Evolutionary conservation across 305 asterid genomes (phyloP).

Genomic region (Fraxinus angustifolia): DNA sequence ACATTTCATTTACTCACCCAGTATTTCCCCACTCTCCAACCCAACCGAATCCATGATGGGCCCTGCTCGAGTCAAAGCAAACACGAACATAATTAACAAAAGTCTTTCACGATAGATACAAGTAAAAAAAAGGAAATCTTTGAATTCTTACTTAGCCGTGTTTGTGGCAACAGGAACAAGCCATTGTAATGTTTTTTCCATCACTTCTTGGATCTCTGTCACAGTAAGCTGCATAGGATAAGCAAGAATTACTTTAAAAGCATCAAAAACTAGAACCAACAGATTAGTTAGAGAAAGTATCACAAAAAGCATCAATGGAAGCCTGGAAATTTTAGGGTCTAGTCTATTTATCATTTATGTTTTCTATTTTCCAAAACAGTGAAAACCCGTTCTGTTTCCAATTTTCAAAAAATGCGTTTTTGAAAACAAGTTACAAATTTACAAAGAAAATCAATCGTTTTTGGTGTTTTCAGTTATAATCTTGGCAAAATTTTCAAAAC

Average conservation of each 20-base stretch:
- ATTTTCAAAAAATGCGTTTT: no score
- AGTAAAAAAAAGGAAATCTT: neutral
- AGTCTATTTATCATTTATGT: no score
- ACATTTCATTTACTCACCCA: conserved; percentile 48
- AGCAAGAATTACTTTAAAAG: neutral
- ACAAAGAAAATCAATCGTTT: no score
- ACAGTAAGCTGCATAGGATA: conserved; percentile 48
- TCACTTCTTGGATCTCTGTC: conserved; percentile 61
- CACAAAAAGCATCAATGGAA: neutral
- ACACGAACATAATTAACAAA: conserved; percentile 5
- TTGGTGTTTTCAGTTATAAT: no score
- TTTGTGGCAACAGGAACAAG: conserved; percentile 65
- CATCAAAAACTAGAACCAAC: neutral
- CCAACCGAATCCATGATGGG: conserved; percentile 90
- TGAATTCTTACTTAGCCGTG: conserved; percentile 58
- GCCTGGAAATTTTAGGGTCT: neutral
- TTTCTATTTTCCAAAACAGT: no score
- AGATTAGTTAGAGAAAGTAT: neutral
- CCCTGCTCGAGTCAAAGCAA: conserved; percentile 37
- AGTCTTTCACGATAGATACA: conserved; percentile 7
- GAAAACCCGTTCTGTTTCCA: no score
- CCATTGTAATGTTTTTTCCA: conserved; percentile 81
- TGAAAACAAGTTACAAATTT: no score
- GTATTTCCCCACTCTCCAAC: conserved; percentile 87
- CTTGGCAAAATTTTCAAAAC: no score